Percentiles rank a stretch among this genome's conserved stretches.
phyloP scores from a whole-genome alignment of 2,329 filamentous ascomycete species.

The Alternaria brassicae region DNA sequence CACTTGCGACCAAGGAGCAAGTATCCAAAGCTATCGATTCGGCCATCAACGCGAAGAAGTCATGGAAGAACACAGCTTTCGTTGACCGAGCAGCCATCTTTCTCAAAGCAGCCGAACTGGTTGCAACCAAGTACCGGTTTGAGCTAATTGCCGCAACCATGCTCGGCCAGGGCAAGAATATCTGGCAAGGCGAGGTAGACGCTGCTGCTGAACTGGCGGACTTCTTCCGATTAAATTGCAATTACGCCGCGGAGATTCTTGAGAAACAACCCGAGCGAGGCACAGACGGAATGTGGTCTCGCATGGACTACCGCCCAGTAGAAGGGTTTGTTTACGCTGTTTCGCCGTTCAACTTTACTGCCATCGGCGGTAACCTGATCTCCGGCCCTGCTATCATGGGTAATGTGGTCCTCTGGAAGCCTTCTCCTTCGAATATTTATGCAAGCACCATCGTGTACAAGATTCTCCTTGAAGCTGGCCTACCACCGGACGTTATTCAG shows the following conservation, averaged over 20 bases:
- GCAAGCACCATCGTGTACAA: conserved; percentile 88
- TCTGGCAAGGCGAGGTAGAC: conserved; percentile 97
- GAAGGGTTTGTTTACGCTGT: conserved; percentile 95
- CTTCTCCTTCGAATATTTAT: conserved; percentile 81
- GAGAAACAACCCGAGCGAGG: conserved; percentile 83
- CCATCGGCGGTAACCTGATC: conserved; percentile 85
- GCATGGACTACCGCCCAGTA: conserved; percentile 83
- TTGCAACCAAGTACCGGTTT: conserved; percentile 89
- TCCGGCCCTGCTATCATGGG: conserved; percentile 84
- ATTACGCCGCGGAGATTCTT: conserved; percentile 90
- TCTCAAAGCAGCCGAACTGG: conserved; percentile 90
- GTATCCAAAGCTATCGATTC: conserved; percentile 79
- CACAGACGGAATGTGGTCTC: conserved; percentile 81
- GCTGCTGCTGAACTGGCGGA: conserved; percentile 88
- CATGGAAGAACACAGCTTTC: conserved; percentile 86
- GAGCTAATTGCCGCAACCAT: conserved; percentile 95
- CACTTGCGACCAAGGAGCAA: conserved; percentile 76
- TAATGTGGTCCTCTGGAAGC: conserved; percentile 96
- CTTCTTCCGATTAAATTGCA: conserved; percentile 89
- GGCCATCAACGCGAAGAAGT: conserved; percentile 79
- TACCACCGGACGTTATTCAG: conserved; percentile 87
- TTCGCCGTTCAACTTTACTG: conserved; percentile 95
- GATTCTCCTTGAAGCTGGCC: conserved; percentile 88
- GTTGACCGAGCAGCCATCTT: conserved; percentile 90
- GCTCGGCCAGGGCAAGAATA: conserved; percentile 95